Base-by-base conservation (phyloP, 2,329 filamentous ascomycete genomes). In the Colletotrichum eremochloae region DNA sequence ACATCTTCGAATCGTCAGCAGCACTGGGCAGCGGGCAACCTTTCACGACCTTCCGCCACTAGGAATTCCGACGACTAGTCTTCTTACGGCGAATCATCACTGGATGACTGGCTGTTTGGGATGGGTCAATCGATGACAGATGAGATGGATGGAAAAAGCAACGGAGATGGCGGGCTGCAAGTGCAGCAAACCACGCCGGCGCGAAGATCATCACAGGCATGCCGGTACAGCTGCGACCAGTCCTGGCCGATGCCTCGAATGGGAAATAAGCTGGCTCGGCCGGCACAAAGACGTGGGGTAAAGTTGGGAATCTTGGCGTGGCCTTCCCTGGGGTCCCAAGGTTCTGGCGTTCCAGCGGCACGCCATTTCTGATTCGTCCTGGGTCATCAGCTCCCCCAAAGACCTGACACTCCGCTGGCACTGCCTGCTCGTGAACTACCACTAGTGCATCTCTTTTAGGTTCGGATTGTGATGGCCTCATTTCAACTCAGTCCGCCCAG, bases 171-270 rank as follows among this genome's bases (percentile, higher is more conserved):
- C 36, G 57, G 38, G 46, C 48, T 64, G 38, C 53, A 46, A 63
- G 44, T 69, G 60, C 67, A 60, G 66, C 60, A 70, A 60, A 62
- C 63, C 53, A 69, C 53, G 60, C 46, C 48, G 67, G 52, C 52
- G 53, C 53, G 63, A 72, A 55, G 70, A 72, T 72, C 70, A 72
- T 61, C 70, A 24, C 70, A 72, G 70, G 70, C 70, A 70, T 72
- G 60, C 48, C 46, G 65, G 61, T 65, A 66, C 67, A 70, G 60
- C 61, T 70, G 60, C 55, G 48, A 55, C 60, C 60, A 70, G 69
- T 72, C 40, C 61, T 55, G 58, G 60, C 58, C 63, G 70, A 69
- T 69, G 66, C 66, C 67, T 73, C 20, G 53, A 67, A 73, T 63
- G 55, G 68, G 71, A 71, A 73, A 58, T 52, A 71, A 71, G 68